Conservation (phyloP, 495 filamentous ascomycete species). For the Coniosporium apollinis region DNA sequence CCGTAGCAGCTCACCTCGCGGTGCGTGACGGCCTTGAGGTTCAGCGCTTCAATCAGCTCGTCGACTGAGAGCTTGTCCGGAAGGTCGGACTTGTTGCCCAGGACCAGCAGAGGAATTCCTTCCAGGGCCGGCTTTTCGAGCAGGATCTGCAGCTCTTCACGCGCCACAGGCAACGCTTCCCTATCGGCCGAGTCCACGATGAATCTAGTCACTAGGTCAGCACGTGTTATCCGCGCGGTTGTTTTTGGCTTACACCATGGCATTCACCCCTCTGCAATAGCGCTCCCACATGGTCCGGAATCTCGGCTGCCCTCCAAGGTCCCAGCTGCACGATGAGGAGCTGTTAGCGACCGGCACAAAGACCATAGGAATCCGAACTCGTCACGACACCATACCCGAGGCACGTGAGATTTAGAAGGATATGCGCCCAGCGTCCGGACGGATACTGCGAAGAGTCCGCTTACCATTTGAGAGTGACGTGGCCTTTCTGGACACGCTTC, state of each 20-base stretch:
- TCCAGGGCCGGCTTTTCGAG: conserved; percentile 73
- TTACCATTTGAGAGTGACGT: conserved; percentile 95
- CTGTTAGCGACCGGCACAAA: conserved; percentile 1
- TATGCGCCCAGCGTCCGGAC: conserved; percentile 7
- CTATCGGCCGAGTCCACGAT: conserved; percentile 87
- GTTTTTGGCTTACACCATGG: conserved; percentile 58
- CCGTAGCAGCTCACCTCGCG: conserved; percentile 98
- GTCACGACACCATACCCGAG: not conserved
- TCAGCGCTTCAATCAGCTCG: conserved; percentile 82
- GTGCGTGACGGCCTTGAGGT: conserved; percentile 74
- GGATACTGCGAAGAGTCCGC: conserved; percentile 13
- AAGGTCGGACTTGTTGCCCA: conserved; percentile 95
- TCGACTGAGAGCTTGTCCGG: conserved; percentile 77
- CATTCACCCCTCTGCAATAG: conserved; percentile 93
- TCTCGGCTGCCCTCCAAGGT: conserved; percentile 89
- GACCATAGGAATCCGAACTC: too few species aligned
- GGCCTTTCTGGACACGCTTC: conserved; percentile 93
- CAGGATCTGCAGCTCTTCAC: conserved; percentile 78
- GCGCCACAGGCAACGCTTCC: conserved; percentile 65
- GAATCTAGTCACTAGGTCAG: too few species aligned
- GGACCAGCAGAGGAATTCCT: conserved; percentile 85
- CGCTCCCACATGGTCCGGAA: conserved; percentile 99
- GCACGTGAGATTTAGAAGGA: not conserved
- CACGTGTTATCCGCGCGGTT: too few species aligned
- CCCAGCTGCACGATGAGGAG: conserved; percentile 49